Percentiles rank a stretch among this genome's conserved stretches.
These are phyloP conservation scores for Populus hybrid DNA, from an alignment of 441 rosid species.

Conservation along the genomic window DNA sequence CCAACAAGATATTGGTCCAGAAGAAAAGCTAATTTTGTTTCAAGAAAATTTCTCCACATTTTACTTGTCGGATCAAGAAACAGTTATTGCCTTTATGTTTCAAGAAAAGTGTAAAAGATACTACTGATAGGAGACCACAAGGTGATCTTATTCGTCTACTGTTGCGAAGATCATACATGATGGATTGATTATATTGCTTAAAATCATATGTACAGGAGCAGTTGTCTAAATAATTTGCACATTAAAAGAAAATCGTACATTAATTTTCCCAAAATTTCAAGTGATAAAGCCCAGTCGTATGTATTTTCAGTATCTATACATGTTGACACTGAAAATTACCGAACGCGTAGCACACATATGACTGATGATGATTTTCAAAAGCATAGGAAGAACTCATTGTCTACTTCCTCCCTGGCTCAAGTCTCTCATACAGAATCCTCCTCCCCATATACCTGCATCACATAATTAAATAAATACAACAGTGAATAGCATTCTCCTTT, in stretches of 20 bases:
- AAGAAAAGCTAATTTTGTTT: too few relatives aligned
- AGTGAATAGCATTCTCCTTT: too few relatives aligned
- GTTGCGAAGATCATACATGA: too few relatives aligned
- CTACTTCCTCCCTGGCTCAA: not conserved
- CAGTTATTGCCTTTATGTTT: too few relatives aligned
- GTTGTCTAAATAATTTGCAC: not conserved
- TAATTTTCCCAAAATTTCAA: not conserved
- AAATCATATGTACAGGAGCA: not conserved
- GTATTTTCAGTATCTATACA: not conserved
- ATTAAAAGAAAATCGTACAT: not conserved
- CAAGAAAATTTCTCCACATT: not conserved
- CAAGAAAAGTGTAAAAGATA: too few relatives aligned
- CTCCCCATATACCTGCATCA: slow-evolving; percentile 28
- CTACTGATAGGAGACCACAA: too few relatives aligned
- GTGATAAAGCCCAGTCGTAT: not conserved
- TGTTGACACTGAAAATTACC: not conserved
- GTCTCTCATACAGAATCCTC: slow-evolving; percentile 22
- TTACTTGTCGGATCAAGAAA: not conserved
- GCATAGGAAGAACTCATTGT: not conserved
- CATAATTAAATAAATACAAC: not conserved
- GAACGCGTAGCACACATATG: not conserved
- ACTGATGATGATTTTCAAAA: not conserved
- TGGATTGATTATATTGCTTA: not conserved
- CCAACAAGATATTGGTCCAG: not conserved
- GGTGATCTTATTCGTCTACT: too few relatives aligned